Evolutionary conservation across 2,329 filamentous ascomycete genomes (phyloP), one percentile per base, ranked within the genome.

Genomic region (Trichoderma endophyticum): DNA sequence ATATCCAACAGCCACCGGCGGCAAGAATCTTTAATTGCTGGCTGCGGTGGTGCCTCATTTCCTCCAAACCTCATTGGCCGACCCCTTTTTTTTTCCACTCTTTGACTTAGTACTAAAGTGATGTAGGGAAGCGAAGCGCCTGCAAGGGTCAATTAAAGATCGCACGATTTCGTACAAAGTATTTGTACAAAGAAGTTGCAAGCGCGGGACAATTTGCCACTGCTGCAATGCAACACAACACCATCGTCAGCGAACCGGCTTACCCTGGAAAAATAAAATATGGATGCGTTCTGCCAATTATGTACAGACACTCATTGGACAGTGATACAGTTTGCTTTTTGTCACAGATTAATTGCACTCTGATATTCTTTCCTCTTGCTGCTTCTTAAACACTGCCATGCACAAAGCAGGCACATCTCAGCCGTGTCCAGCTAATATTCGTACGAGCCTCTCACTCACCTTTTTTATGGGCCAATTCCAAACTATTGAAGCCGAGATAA

Each of bases 81-180:
- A 36, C 65, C 71, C 65, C 71, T 72, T 70, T 72, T 48, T 72
- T 48, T 69, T 64, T 28, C 15, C 11, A 54, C 30, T 26, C 66
- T 32, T 54, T 30, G n/a, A 43, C 57, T 70, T 21, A 54, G 48
- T 54, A 54, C 48, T 24, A 54, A 21, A 24, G 70, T 60, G 43
- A 30, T 28, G 51, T 60, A 68, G 65, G 54, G 34, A 59, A 68
- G 54, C 32, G 65, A 68, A 54, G 65, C 65, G 65, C 56, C 36
- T 60, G 56, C 65, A 48, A 26, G 34, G 65, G 48, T 67, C 64
- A 43, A 15, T 57, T 43, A 43, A 43, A 59, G 48, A 65, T 34
- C 39, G 43, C 21, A 24, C 30, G 26, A 32, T 26, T 24, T 24
- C 48, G 48, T 14, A 54, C 48, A 54, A 54, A 54, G 21, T 54